Conservation (phyloP, 108 stramenopile species). For the Cyclotella choctawhatcheeana region DNA sequence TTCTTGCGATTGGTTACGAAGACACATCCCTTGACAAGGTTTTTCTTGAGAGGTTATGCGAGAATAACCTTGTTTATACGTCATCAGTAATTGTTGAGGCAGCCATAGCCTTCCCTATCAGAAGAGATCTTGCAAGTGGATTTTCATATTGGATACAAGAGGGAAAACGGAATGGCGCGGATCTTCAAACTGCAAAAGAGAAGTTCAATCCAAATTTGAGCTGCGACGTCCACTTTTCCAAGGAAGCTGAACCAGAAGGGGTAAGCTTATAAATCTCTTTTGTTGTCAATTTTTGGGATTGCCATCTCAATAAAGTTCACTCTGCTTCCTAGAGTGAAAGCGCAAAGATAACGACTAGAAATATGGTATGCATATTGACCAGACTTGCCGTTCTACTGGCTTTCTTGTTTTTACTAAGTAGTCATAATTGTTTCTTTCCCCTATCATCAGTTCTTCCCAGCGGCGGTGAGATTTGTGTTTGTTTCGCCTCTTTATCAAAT, state of each 20-base stretch:
- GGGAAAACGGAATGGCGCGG: not conserved
- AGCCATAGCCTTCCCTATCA: not conserved
- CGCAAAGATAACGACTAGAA: not conserved
- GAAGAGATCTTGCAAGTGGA: not conserved
- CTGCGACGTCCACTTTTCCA: not conserved
- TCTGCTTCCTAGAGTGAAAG: not conserved
- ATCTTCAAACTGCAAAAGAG: not conserved
- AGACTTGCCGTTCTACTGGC: not conserved
- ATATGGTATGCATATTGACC: not conserved
- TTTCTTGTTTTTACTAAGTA: too few relatives aligned
- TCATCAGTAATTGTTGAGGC: not conserved
- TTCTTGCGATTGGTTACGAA: not conserved
- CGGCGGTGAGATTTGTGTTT: not conserved
- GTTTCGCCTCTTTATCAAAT: too few relatives aligned
- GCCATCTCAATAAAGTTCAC: not conserved
- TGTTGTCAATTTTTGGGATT: not conserved
- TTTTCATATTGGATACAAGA: not conserved
- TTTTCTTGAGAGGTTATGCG: not conserved
- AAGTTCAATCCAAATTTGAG: not conserved
- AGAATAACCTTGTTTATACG: not conserved
- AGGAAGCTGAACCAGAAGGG: not conserved
- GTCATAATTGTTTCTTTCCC: too few relatives aligned
- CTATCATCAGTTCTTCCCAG: not conserved
- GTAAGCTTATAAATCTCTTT: not conserved
- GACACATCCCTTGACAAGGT: not conserved